These are phyloP conservation scores for Tulasnella sp. DNA, from an alignment of 768 basidiomycete species.

Conservation along the genomic window DNA sequence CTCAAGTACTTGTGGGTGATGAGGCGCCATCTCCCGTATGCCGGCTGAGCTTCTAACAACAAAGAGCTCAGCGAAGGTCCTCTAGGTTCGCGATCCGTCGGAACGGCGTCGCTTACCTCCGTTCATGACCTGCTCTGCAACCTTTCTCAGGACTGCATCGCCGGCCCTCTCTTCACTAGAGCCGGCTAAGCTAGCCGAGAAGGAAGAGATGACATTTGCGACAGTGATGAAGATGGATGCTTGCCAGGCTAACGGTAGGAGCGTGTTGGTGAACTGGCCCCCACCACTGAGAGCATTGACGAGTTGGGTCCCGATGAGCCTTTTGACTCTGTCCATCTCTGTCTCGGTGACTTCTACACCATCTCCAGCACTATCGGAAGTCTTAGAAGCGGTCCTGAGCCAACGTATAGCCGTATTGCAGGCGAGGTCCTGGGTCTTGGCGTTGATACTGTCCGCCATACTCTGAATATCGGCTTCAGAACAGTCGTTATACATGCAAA, in stretches of 20 bases:
- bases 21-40: background rate
- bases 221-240: background rate
- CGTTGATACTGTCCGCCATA: background rate
- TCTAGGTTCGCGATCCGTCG: too few relatives aligned
- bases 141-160: background rate
- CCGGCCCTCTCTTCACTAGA: background rate
- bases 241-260: background rate
- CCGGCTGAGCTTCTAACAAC: background rate
- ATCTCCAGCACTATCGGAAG: background rate
- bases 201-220: background rate
- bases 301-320: background rate
- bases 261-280: background rate
- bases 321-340: background rate
- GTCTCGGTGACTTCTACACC: background rate
- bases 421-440: background rate
- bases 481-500: background rate
- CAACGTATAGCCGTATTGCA: background rate
- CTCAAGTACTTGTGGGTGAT: background rate
- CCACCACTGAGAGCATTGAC: background rate
- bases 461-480: background rate
- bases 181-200: background rate
- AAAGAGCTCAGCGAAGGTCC: too few relatives aligned
- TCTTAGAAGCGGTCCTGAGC: background rate
- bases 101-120: background rate
- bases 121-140: background rate